Percentiles rank a stretch among this genome's conserved stretches.
These are phyloP conservation scores for Erigeron philadelphicus DNA, from an alignment of 140 eudicot species.

Conservation along the genomic window DNA sequence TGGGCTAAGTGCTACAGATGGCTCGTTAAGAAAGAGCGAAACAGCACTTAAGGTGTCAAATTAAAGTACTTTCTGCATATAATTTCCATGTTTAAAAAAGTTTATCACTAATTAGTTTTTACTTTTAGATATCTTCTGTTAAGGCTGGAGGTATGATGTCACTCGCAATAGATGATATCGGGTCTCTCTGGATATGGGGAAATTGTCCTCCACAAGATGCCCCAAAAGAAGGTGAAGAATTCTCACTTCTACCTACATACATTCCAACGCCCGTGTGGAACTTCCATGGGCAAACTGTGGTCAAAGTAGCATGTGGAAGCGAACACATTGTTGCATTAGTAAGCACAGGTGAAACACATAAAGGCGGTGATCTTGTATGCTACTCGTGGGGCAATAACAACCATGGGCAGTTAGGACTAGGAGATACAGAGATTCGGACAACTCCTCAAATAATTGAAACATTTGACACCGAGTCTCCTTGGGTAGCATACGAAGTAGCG, in stretches of 20 bases:
- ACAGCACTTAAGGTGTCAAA: conserved; percentile 53
- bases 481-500: conserved; percentile 64
- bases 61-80: background rate
- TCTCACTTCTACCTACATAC: conserved; percentile 35
- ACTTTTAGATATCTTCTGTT: conserved; percentile 52
- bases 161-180: conserved; percentile 70
- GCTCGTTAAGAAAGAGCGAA: conserved; percentile 31
- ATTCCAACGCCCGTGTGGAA: conserved; percentile 62
- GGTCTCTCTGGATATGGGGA: conserved; percentile 91
- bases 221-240: conserved; percentile 44
- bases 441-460: conserved; percentile 48
- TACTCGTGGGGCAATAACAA: conserved; percentile 85
- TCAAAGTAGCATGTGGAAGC: conserved; percentile 89
- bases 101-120: background rate
- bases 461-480: conserved; percentile 43
- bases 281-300: conserved; percentile 89
- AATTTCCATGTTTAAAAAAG: background rate
- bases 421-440: conserved; percentile 58
- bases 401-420: conserved; percentile 90
- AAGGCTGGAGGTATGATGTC: conserved; percentile 99
- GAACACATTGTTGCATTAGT: conserved; percentile 89
- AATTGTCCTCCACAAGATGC: conserved; percentile 60
- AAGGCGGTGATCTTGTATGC: conserved; percentile 60
- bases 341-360: conserved; percentile 47
- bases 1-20: conserved; percentile 40